Conservation (phyloP, 1,284 basidiomycete species). For the Leccinum fallax region DNA sequence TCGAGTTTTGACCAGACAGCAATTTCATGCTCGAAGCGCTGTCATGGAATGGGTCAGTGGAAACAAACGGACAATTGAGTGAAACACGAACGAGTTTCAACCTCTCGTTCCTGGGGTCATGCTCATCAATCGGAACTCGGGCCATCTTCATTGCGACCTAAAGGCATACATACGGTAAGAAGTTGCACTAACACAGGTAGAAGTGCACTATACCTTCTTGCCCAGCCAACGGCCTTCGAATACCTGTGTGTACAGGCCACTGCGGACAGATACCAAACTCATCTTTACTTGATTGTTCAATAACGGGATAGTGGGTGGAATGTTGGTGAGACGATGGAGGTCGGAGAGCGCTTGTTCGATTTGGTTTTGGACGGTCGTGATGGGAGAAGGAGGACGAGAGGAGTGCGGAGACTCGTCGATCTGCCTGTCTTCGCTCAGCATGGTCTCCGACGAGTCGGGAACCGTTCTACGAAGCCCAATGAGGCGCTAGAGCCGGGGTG, state of each 20-base stretch:
- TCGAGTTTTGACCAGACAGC: constrained; percentile 51
- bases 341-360: constrained; percentile 45
- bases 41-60: neutral
- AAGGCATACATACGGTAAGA: constrained; percentile 1
- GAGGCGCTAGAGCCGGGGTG: constrained; percentile 26
- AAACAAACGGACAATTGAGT: neutral
- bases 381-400: constrained; percentile 28
- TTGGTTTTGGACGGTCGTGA: constrained; percentile 41
- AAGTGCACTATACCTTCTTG: constrained; percentile 40
- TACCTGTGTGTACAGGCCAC: constrained; percentile 54
- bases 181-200: neutral
- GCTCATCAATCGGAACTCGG: constrained; percentile 42
- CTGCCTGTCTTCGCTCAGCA: constrained; percentile 24
- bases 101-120: constrained; percentile 44
- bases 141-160: constrained; percentile 60
- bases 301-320: constrained; percentile 51
- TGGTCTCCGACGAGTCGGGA: constrained; percentile 4
- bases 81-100: constrained; percentile 28
- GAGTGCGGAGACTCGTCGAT: constrained; percentile 27
- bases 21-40: constrained; percentile 60
- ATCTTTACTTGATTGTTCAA: constrained; percentile 52
- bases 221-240: constrained; percentile 54
- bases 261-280: constrained; percentile 40
- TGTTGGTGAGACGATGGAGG: constrained; percentile 50
- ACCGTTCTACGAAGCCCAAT: constrained; percentile 19